Conservation (phyloP, 176 grass and related monocot species). For the Cenchrus americanus region DNA sequence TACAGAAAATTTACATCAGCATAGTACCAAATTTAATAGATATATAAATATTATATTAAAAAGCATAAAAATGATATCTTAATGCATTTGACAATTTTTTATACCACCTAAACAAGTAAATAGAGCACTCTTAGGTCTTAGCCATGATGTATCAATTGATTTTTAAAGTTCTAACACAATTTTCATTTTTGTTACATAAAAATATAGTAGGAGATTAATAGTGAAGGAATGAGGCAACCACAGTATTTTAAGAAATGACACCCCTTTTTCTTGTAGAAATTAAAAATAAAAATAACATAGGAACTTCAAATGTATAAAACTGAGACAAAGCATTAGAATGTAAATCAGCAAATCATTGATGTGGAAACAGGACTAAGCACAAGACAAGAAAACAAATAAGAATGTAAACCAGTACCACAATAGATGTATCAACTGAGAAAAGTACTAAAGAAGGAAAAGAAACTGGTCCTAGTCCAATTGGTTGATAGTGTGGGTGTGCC, state of each 20-base stretch:
- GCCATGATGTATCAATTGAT: not conserved
- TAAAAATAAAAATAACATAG: constrained; percentile 52
- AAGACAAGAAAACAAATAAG: constrained; percentile 15
- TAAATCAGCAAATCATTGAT: constrained; percentile 3
- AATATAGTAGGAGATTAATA: not conserved
- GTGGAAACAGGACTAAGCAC: not conserved
- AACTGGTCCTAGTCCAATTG: not conserved
- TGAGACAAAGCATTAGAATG: not conserved
- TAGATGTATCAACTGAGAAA: not conserved
- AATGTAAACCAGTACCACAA: not conserved
- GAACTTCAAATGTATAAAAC: constrained; percentile 33
- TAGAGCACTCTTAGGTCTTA: not conserved
- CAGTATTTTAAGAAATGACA: not conserved
- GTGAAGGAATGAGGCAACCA: not conserved
- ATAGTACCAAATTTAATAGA: not conserved
- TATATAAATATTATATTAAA: too few species aligned
- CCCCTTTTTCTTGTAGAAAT: constrained; percentile 45
- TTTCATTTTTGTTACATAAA: not conserved
- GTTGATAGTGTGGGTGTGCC: not conserved
- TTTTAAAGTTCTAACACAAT: not conserved
- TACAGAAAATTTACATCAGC: not conserved
- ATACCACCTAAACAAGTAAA: constrained; percentile 14
- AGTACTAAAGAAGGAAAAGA: not conserved
- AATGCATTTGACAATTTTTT: not conserved
- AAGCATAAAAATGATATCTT: constrained; percentile 12